Evolutionary conservation across 768 basidiomycete genomes (phyloP), one percentile per base, ranked within the genome.

Genomic region (Omphalotus guepiniiformis): DNA sequence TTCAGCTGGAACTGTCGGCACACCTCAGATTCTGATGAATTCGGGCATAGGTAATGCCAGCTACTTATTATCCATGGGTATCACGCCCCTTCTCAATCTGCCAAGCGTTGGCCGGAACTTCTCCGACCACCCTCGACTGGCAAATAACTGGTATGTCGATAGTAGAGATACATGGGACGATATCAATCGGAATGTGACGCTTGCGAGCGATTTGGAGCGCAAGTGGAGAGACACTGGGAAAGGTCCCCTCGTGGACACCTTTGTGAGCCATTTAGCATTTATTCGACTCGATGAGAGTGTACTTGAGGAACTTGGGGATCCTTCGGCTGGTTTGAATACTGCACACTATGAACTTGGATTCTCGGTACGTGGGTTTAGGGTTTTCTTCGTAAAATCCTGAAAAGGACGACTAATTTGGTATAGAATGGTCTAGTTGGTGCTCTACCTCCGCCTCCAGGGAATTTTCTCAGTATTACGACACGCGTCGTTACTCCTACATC

Each of bases 1-100:
- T 3, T 61, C 60, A 4, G 62, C 62, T 19, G 62, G 62, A 8
- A 27, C 55, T 1, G 48, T 60, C 40, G 60, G 57, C 3, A 61
- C 60, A 4, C 57, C 60, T 5, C 48, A 44, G 4, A 50, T 59
- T 12, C 51, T 58, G 15, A 27, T 58, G 32, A 27, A 32, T 3
- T 58, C 56, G 4, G 56, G 56, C 30, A 59, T 61, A 30, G 59
- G 59, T 9, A 34, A 52, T 19, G 15, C 27, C 4, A 35, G 6
- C 23, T 27, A 34, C 9, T 52, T 54, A 9, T 7, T 30, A 4
- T 29, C 39, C 6, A 16, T 47, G 12, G 40, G 47, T 13, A 48
- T 54, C 3, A 19, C 19, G 11, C 15, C 46, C 7, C n/a, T 49
- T 22, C n/a, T 52, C 6, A 29, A 56, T 36, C 50, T 55, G 21